phyloP scores from a whole-genome alignment of 2,329 filamentous ascomycete species.

The Penicillium sp. region DNA sequence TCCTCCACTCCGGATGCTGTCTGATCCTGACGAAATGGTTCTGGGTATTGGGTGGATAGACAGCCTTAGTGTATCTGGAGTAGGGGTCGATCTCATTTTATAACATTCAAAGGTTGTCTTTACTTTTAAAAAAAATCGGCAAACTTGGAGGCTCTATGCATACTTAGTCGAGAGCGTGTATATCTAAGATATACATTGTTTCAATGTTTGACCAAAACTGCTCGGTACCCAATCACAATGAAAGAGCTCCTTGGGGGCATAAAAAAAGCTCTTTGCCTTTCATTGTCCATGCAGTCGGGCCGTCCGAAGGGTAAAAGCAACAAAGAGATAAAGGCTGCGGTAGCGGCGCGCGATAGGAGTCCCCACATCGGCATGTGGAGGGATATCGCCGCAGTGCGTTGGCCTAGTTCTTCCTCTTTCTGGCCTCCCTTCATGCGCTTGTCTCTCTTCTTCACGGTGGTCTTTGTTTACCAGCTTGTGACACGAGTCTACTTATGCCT shows the following conservation, averaged over 20 bases:
- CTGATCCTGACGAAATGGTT: background rate
- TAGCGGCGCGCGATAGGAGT: background rate
- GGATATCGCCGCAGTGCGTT: background rate
- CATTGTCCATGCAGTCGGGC: background rate
- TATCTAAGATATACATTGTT: too few species aligned
- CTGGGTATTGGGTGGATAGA: background rate
- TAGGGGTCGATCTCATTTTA: background rate
- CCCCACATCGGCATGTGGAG: slow-evolving; percentile 3
- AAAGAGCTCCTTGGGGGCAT: background rate
- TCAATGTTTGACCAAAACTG: background rate
- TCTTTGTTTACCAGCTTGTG: too few species aligned
- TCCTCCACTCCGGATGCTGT: background rate
- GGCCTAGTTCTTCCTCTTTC: too few species aligned
- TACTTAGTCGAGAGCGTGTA: background rate
- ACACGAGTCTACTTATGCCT: too few species aligned
- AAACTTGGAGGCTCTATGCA: too few species aligned
- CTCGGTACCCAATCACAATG: background rate
- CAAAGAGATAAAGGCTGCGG: background rate
- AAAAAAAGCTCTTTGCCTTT: background rate
- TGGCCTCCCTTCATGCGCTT: too few species aligned
- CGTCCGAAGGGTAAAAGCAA: background rate
- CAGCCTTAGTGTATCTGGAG: background rate
- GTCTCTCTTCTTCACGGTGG: too few species aligned
- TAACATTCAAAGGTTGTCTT: too few species aligned
- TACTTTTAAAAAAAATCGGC: too few species aligned